Percentiles rank a stretch among this genome's conserved stretches.
Conservation (phyloP, 192 early-diverging fungal genomes). For the Helicostylum pulchrum region DNA sequence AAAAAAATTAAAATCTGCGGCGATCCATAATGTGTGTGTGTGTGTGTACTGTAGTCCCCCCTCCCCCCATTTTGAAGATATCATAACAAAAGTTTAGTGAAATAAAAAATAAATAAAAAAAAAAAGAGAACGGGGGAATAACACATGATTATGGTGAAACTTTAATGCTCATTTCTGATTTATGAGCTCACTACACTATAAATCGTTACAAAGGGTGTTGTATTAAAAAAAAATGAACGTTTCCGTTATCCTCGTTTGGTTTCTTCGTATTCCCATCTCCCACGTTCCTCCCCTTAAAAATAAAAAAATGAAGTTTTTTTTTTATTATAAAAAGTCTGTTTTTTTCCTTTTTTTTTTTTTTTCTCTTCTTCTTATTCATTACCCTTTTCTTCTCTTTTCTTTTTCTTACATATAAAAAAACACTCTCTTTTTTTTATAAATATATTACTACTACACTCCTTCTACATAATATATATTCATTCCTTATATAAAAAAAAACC, state of each 20-base stretch:
- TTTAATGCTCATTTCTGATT: too few relatives aligned
- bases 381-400: constrained; percentile 1
- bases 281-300: constrained; percentile 9
- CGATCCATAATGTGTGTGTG: too few relatives aligned
- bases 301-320: constrained; percentile 5
- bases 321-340: constrained; percentile 7
- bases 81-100: too few relatives aligned
- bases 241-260: constrained; percentile 7
- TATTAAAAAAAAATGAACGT: neutral
- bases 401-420: neutral
- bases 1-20: too few relatives aligned
- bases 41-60: too few relatives aligned
- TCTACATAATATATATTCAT: neutral
- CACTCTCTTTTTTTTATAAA: neutral
- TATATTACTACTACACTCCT: neutral
- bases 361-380: neutral
- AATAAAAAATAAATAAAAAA: too few relatives aligned
- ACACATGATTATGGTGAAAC: too few relatives aligned
- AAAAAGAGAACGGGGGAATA: too few relatives aligned
- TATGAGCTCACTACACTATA: neutral
- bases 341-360: constrained; percentile 7
- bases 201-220: neutral
- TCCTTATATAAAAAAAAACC: constrained; percentile 5
- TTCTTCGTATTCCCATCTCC: constrained; percentile 5
- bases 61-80: too few relatives aligned